A percentile compares a stretch with the other conserved stretches of the same genome.
These are phyloP conservation scores for Amanita exitialis DNA, from an alignment of 768 basidiomycete genomes.

Conservation along the genomic window DNA sequence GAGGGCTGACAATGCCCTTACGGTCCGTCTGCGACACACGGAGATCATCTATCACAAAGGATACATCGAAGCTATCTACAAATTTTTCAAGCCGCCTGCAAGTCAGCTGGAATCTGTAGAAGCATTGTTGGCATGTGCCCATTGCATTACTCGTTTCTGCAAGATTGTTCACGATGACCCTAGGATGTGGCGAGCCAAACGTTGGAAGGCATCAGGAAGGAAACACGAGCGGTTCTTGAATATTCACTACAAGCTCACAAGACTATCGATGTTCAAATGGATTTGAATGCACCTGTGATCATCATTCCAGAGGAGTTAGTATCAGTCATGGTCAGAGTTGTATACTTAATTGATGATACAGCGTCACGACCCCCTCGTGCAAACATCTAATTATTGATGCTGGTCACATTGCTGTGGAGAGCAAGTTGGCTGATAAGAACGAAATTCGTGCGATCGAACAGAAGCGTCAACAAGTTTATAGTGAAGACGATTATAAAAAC, in stretches of 20 bases:
- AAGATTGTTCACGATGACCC: constrained; percentile 6
- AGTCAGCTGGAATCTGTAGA: constrained; percentile 94
- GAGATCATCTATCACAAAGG: constrained; percentile 95
- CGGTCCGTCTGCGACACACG: constrained; percentile 87
- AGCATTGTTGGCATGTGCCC: constrained; percentile 64
- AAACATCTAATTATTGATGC: constrained; percentile 91
- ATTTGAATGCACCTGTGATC: constrained; percentile 94
- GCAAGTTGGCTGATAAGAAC: constrained; percentile 79
- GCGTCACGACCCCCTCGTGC: constrained; percentile 67
- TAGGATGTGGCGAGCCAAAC: constrained; percentile 90
- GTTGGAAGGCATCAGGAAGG: constrained; percentile 85
- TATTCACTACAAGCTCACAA: constrained; percentile 90
- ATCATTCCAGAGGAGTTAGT: constrained; percentile 89
- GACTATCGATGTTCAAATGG: constrained; percentile 93
- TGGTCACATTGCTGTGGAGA: constrained; percentile 91
- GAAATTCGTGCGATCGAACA: constrained; percentile 67
- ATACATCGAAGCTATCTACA: constrained; percentile 85
- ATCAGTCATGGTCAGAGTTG: background rate
- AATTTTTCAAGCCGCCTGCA: constrained; percentile 88
- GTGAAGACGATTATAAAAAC: constrained; percentile 75
- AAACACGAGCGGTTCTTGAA: constrained; percentile 90
- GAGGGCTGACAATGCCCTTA: constrained; percentile 84
- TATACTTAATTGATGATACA: constrained; percentile 19
- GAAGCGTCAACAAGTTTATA: constrained; percentile 79
- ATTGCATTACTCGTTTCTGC: background rate